Base-by-base conservation (phyloP, 768 basidiomycete genomes). In the Hebeloma cylindrosporum region DNA sequence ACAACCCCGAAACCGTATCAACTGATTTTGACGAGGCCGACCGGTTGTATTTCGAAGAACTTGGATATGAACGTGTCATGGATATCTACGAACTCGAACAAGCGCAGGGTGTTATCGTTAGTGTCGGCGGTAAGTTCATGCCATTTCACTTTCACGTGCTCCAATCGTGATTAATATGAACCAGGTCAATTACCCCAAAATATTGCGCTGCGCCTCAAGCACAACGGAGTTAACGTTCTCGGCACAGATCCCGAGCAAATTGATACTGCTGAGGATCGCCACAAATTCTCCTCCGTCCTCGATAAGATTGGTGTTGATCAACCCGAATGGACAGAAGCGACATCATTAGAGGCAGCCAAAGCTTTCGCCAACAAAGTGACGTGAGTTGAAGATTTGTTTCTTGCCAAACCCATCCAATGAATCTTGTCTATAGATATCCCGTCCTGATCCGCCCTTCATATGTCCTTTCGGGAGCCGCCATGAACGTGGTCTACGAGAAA, bases 11-110 rank as follows among this genome's bases (percentile, higher is more conserved):
- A 70, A 99, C 96, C 3, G 96, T 98, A 30, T 97, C 94, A 5
- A 99, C 96, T 45, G 96, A 98, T 66, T 99, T 94, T 65, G 96
- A 99, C 60, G 96, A 99, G 70, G 96, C 96, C n/a, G 96, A 98
- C 59, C 75, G 96, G 46, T 72, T 99, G 35, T 99, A 99, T 74
- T 99, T 99, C 63, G 96, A 99, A 65, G 95, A 98, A 64, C 81
- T 99, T 46, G 93, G 95, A 38, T 98, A 79, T 69, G 96, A 99
- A 68, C 83, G 95, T 30, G 94, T 99, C 51, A 97, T 99, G 95
- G 96, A 99, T 66, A 98, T 99, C 58, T 99, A 98, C 59, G 96
- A 99, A 65, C 70, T 98, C 48, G 96, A 99, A 63, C 78, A 80
- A 25, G 87, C 96, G 1, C 81, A 88, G 41, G 96, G 96, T 61